A percentile compares a stretch with the other conserved stretches of the same genome.
Conservation (phyloP, 2,329 filamentous ascomycete species). For the Fusarium sororula region DNA sequence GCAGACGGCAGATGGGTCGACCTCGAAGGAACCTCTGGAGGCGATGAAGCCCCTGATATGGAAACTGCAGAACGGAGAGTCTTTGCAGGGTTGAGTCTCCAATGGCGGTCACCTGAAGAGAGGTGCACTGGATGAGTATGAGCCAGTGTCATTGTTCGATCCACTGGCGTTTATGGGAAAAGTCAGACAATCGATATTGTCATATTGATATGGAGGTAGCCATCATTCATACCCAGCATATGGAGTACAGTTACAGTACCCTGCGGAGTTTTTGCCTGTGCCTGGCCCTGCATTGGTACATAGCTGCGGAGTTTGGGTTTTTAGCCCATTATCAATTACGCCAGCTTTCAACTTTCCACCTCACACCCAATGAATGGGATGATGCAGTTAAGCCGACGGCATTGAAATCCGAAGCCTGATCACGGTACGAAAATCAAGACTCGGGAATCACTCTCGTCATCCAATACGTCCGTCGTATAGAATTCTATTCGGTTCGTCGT, state of each 20-base stretch:
- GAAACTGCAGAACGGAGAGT: slow-evolving; percentile 81
- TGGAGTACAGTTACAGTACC: neutral
- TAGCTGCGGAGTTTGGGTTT: slow-evolving; percentile 30
- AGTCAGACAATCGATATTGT: neutral
- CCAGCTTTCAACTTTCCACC: neutral
- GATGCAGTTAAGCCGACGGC: slow-evolving; percentile 34
- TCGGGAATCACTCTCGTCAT: neutral
- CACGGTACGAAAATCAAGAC: slow-evolving; percentile 11
- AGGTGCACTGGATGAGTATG: slow-evolving; percentile 69
- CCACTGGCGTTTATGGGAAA: neutral
- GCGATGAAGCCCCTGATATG: slow-evolving; percentile 66
- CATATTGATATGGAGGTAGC: neutral
- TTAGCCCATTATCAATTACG: neutral
- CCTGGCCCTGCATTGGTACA: slow-evolving; percentile 6
- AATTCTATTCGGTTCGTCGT: slow-evolving; percentile 14
- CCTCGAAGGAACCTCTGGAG: slow-evolving; percentile 61
- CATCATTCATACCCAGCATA: neutral
- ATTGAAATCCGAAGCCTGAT: neutral
- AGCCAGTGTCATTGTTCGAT: neutral
- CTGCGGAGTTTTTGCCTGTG: slow-evolving; percentile 29
- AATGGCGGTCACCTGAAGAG: slow-evolving; percentile 72
- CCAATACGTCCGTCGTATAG: neutral
- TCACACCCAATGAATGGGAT: slow-evolving; percentile 7
- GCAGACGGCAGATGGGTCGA: slow-evolving; percentile 75
- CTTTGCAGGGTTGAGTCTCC: slow-evolving; percentile 78